These are phyloP conservation scores for Ophiostoma australiae DNA, from an alignment of 2,329 filamentous ascomycete species.

Conservation along the genomic window DNA sequence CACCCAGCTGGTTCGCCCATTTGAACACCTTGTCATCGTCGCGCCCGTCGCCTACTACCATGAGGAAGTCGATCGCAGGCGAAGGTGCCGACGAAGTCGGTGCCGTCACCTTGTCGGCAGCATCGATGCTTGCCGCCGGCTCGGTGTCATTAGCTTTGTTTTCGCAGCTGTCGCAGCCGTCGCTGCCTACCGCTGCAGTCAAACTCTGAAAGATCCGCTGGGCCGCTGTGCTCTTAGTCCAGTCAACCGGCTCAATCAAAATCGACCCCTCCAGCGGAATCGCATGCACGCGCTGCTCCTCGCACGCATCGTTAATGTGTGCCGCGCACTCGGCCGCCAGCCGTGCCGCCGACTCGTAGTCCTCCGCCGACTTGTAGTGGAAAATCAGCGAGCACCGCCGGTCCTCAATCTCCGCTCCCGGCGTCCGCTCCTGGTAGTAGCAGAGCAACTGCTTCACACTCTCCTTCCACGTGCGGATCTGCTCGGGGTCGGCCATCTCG, in stretches of 20 bases:
- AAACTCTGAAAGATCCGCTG: conserved; percentile 64
- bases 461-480: conserved; percentile 73
- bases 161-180: conserved; percentile 20
- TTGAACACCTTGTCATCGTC: conserved; percentile 92
- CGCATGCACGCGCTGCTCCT: conserved; percentile 76
- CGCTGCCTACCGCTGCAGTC: conserved; percentile 32
- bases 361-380: conserved; percentile 78
- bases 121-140: neutral
- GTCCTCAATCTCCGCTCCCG: conserved; percentile 82
- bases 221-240: conserved; percentile 82
- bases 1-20: conserved; percentile 78
- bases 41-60: conserved; percentile 84
- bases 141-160: conserved; percentile 21
- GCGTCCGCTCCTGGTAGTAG: conserved; percentile 86
- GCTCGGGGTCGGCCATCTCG: conserved; percentile 66
- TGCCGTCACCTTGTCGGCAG: conserved; percentile 23
- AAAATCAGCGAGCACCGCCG: conserved; percentile 89
- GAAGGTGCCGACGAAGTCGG: conserved; percentile 32
- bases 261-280: conserved; percentile 75
- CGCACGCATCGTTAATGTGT: conserved; percentile 91
- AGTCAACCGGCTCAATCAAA: conserved; percentile 77
- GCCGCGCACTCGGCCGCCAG: conserved; percentile 86
- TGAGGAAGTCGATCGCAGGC: conserved; percentile 69
- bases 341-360: conserved; percentile 67
- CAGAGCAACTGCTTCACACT: conserved; percentile 76